Conservation (phyloP, 306 rosid genomes). For the Quillaja saponaria region DNA sequence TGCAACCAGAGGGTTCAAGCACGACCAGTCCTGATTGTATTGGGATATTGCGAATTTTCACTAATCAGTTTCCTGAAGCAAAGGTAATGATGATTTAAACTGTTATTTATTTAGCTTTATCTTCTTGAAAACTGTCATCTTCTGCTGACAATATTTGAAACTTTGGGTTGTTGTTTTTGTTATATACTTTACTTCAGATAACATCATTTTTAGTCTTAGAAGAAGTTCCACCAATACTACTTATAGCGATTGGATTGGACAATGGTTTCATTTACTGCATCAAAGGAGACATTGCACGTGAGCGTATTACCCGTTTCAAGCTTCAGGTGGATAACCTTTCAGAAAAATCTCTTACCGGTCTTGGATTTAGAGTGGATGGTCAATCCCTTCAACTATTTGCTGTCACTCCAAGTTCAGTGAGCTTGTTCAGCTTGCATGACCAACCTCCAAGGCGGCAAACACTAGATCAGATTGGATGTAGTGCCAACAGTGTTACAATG, state of each 20-base stretch:
- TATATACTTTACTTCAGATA: slow-evolving; percentile 57
- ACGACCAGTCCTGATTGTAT: slow-evolving; percentile 81
- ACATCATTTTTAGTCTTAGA: slow-evolving; percentile 86
- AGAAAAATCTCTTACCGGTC: slow-evolving; percentile 76
- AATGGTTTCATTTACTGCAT: slow-evolving; percentile 91
- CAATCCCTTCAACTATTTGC: slow-evolving; percentile 91
- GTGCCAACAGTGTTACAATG: slow-evolving; percentile 73
- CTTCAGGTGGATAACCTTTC: slow-evolving; percentile 72
- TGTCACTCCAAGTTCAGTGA: slow-evolving; percentile 82
- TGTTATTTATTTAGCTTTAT: slow-evolving; percentile 6
- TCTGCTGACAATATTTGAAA: slow-evolving; percentile 8
- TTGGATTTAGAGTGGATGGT: slow-evolving; percentile 94
- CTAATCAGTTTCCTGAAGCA: slow-evolving; percentile 90
- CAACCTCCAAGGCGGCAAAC: slow-evolving; percentile 88
- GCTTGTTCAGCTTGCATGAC: slow-evolving; percentile 70
- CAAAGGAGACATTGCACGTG: slow-evolving; percentile 95
- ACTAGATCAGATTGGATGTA: slow-evolving; percentile 92
- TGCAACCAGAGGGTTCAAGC: slow-evolving; percentile 85
- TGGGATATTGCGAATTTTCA: slow-evolving; percentile 91
- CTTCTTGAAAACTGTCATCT: neutral
- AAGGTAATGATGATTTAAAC: slow-evolving; percentile 48
- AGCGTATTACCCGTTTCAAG: slow-evolving; percentile 87
- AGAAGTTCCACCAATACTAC: slow-evolving; percentile 93
- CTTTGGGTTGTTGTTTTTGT: slow-evolving; percentile 20
- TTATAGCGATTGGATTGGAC: slow-evolving; percentile 86